A percentile compares a stretch with the other conserved stretches of the same genome.
phyloP scores from a whole-genome alignment of 306 rosid genomes.

The Cicer arietinum region DNA sequence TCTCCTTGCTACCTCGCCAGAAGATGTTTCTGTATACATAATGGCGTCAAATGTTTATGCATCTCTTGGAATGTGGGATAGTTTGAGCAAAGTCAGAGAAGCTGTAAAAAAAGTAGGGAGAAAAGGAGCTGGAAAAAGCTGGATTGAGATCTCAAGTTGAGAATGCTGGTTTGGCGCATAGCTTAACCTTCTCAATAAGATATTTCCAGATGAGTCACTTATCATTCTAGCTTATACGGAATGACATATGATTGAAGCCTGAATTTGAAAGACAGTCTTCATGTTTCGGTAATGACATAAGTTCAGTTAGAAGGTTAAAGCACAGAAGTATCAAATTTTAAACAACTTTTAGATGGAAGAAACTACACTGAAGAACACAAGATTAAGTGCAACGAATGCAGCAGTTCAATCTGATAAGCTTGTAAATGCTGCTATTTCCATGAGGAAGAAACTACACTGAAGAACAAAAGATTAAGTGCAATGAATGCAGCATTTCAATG shows the following conservation, averaged over 20 bases:
- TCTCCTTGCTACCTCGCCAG: conserved; percentile 63
- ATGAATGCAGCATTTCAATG: conserved; percentile 26
- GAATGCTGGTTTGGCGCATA: conserved; percentile 40
- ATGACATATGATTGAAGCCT: conserved; percentile 13
- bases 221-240: conserved; percentile 18
- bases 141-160: conserved; percentile 79
- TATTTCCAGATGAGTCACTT: conserved; percentile 22
- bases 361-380: conserved; percentile 27
- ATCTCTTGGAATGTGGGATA: conserved; percentile 80
- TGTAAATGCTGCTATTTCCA: conserved; percentile 23
- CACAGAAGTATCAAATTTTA: conserved; percentile 1
- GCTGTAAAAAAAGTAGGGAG: conserved; percentile 59
- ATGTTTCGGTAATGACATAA: conserved; percentile 31
- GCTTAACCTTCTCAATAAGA: conserved; percentile 6
- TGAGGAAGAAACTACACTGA: conserved; percentile 21
- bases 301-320: conserved; percentile 35
- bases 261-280: conserved; percentile 40
- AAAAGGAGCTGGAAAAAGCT: conserved; percentile 82
- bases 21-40: conserved; percentile 75
- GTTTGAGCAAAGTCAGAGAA: conserved; percentile 64
- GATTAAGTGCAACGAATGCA: conserved; percentile 1
- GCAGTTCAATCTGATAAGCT: conserved; percentile 30
- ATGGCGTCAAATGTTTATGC: conserved; percentile 80
- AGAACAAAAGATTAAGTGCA: conserved; percentile 11
- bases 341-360: conserved; percentile 12